Conservation (phyloP, 1,284 basidiomycete species). For the Wallemia ichthyophaga region DNA sequence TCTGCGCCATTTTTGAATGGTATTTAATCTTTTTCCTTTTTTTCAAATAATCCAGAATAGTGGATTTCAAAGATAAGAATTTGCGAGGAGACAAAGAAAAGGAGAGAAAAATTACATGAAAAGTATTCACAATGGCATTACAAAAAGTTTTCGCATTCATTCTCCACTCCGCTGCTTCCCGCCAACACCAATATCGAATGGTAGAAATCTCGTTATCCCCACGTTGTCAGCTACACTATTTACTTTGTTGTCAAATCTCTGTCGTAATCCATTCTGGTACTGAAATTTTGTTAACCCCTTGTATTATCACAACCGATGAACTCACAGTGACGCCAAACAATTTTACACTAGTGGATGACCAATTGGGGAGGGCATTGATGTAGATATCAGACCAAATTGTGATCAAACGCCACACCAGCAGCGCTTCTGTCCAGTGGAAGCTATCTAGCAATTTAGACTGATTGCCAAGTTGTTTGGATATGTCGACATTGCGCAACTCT, state of each 20-base stretch:
- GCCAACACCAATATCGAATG: neutral
- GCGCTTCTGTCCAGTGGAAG: neutral
- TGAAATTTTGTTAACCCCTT: neutral
- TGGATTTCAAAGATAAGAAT: too few species aligned
- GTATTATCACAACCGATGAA: neutral
- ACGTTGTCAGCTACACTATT: neutral
- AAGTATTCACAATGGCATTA: too few species aligned
- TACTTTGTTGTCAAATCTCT: neutral
- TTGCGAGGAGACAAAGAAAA: too few species aligned
- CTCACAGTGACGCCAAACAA: neutral
- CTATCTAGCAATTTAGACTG: neutral
- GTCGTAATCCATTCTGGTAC: neutral
- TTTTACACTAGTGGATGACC: neutral
- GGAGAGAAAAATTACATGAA: too few species aligned
- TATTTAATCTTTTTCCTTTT: too few species aligned
- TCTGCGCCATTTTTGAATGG: neutral
- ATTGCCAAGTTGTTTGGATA: neutral
- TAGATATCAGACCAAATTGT: neutral
- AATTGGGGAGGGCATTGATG: neutral
- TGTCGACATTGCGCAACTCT: neutral
- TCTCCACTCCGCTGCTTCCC: neutral
- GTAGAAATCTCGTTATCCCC: neutral
- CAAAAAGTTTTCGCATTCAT: too few species aligned
- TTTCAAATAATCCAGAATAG: too few species aligned
- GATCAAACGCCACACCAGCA: neutral